These are phyloP conservation scores for Nicotiana otophora DNA, from an alignment of 257 asterid species.

Conservation along the genomic window DNA sequence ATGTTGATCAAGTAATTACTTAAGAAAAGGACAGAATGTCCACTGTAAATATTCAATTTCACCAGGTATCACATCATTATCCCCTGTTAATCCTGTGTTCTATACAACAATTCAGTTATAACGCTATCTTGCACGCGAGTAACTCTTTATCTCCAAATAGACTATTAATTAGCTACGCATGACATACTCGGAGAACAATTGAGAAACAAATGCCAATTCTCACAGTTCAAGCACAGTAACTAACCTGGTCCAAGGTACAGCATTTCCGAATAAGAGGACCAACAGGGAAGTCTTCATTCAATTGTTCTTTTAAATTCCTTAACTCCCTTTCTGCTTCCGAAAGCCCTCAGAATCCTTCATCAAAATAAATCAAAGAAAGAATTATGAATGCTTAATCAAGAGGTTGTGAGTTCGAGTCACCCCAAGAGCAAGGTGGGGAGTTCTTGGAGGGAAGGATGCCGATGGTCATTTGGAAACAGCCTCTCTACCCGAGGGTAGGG, in stretches of 20 bases:
- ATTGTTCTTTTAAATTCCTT: constrained; percentile 68
- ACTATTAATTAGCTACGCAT: not conserved
- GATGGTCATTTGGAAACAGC: too few species aligned
- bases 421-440: too few species aligned
- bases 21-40: not conserved
- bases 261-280: constrained; percentile 88
- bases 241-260: constrained; percentile 92
- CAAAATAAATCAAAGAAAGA: constrained; percentile 17
- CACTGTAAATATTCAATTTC: not conserved
- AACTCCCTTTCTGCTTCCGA: constrained; percentile 75
- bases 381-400: not conserved
- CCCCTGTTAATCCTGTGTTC: not conserved
- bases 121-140: not conserved
- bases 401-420: too few species aligned
- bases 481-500: too few species aligned
- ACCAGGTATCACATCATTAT: not conserved
- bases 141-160: not conserved
- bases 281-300: constrained; percentile 80
- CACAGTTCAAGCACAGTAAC: not conserved
- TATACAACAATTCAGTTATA: not conserved
- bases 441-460: too few species aligned
- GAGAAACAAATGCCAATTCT: not conserved
- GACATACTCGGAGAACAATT: not conserved
- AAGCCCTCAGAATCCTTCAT: constrained; percentile 72
- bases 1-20: too few species aligned